A percentile compares a stretch with the other conserved stretches of the same genome.
Evolutionary conservation across 495 filamentous ascomycete species (phyloP).

Genomic region (Xylaria telfairii): DNA sequence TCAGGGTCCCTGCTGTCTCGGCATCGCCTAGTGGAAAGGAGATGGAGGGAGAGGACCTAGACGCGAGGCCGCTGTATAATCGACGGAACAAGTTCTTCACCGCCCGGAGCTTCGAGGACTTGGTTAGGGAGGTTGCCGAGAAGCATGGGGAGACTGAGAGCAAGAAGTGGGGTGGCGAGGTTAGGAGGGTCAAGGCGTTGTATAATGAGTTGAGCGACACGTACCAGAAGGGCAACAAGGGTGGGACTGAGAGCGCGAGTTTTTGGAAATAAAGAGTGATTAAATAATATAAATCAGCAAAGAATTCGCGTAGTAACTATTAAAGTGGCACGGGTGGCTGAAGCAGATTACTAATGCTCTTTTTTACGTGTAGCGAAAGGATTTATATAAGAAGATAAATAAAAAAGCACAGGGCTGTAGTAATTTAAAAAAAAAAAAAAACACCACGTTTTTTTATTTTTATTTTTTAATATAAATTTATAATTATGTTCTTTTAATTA

Average conservation of each 20-base stretch:
- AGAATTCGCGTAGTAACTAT: too few relatives aligned
- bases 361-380: too few relatives aligned
- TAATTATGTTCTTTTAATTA: too few relatives aligned
- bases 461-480: too few relatives aligned
- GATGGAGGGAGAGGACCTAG: constrained; percentile 24
- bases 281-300: neutral
- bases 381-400: too few relatives aligned
- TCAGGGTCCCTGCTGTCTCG: constrained; percentile 37
- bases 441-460: too few relatives aligned
- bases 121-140: constrained; percentile 38
- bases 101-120: constrained; percentile 42
- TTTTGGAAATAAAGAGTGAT: constrained; percentile 43
- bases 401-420: too few relatives aligned
- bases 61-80: constrained; percentile 45
- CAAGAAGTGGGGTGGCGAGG: constrained; percentile 33
- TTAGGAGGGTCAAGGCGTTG: constrained; percentile 42
- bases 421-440: too few relatives aligned
- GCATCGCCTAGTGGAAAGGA: neutral
- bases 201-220: constrained; percentile 45
- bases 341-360: too few relatives aligned
- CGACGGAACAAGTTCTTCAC: constrained; percentile 49
- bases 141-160: constrained; percentile 28
- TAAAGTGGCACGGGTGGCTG: too few relatives aligned
- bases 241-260: constrained; percentile 44
- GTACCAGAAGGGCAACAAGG: constrained; percentile 45